These are phyloP conservation scores for Musa acuminata DNA, from an alignment of 176 grass and related monocot genomes.

Conservation along the genomic window DNA sequence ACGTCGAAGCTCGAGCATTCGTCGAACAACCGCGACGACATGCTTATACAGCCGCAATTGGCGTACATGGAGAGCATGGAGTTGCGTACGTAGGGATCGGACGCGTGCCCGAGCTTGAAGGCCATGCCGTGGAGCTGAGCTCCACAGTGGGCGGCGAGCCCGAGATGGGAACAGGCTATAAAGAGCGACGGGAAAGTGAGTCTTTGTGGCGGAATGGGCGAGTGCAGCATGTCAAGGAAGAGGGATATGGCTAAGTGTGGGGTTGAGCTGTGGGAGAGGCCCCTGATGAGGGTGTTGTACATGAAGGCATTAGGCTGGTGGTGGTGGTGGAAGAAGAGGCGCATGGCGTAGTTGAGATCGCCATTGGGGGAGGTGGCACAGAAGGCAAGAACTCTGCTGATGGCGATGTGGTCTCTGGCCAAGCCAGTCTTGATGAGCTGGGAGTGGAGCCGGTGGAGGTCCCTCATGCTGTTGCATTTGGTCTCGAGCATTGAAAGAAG, in stretches of 20 bases:
- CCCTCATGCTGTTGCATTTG: constrained; percentile 42
- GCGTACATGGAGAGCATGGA: constrained; percentile 66
- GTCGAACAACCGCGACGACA: constrained; percentile 29
- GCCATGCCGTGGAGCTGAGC: constrained; percentile 60
- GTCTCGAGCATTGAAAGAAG: constrained; percentile 50
- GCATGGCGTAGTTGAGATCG: constrained; percentile 35
- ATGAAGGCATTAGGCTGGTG: constrained; percentile 54
- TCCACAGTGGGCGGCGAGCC: constrained; percentile 16
- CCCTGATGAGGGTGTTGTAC: constrained; percentile 63
- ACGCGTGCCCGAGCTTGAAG: constrained; percentile 50
- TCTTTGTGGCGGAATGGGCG: constrained; percentile 25
- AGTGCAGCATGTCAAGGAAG: constrained; percentile 49
- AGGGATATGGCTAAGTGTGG: constrained; percentile 33
- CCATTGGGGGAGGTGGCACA: constrained; percentile 24
- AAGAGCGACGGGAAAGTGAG: constrained; percentile 56
- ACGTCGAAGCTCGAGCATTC: constrained; percentile 32
- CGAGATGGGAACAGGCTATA: constrained; percentile 34
- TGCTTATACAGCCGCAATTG: constrained; percentile 21
- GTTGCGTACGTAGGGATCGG: constrained; percentile 49
- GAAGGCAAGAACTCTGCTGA: constrained; percentile 52
- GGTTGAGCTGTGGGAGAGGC: constrained; percentile 34
- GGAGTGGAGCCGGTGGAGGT: constrained; percentile 64
- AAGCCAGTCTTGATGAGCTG: constrained; percentile 58
- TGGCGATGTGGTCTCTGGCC: constrained; percentile 44
- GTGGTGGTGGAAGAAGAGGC: constrained; percentile 45